Evolutionary conservation across 2,329 filamentous ascomycete species (phyloP).

Genomic region (Diaporthe destruens): DNA sequence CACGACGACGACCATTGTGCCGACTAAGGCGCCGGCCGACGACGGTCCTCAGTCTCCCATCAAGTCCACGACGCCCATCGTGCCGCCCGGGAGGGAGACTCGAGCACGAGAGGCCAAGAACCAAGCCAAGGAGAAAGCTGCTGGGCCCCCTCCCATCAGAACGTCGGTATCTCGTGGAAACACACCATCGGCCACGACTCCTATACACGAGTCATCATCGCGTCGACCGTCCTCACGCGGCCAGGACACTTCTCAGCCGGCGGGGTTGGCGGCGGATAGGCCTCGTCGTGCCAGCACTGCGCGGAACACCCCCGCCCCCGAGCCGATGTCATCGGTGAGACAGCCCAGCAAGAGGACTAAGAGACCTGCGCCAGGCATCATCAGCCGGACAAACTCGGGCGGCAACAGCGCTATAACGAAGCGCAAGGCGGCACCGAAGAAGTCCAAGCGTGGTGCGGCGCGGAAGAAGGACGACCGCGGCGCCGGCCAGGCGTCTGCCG

Average conservation of each 20-base stretch:
- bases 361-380: slow-evolving; percentile 78
- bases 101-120: slow-evolving; percentile 48
- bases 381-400: slow-evolving; percentile 72
- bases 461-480: slow-evolving; percentile 62
- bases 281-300: slow-evolving; percentile 69
- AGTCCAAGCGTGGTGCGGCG: slow-evolving; percentile 62
- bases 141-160: slow-evolving; percentile 35
- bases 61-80: slow-evolving; percentile 52
- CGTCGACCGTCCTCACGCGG: slow-evolving; percentile 66
- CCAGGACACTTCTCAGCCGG: slow-evolving; percentile 58
- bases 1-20: slow-evolving; percentile 45
- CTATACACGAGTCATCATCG: slow-evolving; percentile 51
- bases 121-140: slow-evolving; percentile 40
- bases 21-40: slow-evolving; percentile 49
- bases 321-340: slow-evolving; percentile 51
- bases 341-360: slow-evolving; percentile 71
- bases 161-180: slow-evolving; percentile 43
- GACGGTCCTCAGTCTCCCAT: slow-evolving; percentile 49
- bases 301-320: slow-evolving; percentile 68
- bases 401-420: slow-evolving; percentile 75
- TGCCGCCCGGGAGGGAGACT: slow-evolving; percentile 51
- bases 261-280: slow-evolving; percentile 64
- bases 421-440: slow-evolving; percentile 76
- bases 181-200: slow-evolving; percentile 47
- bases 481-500: slow-evolving; percentile 51